Conservation (phyloP, 2,329 filamentous ascomycete species). For the Fusarium fracticaudum region DNA sequence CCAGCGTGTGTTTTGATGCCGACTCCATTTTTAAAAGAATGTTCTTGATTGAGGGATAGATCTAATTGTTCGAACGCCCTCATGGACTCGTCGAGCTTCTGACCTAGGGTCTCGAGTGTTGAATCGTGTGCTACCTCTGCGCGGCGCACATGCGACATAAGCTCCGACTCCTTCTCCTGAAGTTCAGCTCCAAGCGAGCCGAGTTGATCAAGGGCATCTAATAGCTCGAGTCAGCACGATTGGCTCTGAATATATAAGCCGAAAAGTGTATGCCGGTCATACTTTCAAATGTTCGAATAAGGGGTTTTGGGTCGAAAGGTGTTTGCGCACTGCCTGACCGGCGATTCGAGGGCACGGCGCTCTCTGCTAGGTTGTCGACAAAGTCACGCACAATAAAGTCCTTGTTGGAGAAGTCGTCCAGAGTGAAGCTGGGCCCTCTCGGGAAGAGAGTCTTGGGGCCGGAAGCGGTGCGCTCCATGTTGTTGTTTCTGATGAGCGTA, state of each 20-base stretch:
- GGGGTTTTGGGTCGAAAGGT: constrained; percentile 91
- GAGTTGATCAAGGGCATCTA: constrained; percentile 73
- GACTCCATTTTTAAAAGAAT: constrained; percentile 47
- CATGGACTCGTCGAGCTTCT: constrained; percentile 92
- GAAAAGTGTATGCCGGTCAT: constrained; percentile 35
- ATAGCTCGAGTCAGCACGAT: constrained; percentile 16
- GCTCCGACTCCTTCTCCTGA: constrained; percentile 88
- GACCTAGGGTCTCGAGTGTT: constrained; percentile 86
- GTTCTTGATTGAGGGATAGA: constrained; percentile 75
- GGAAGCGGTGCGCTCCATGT: constrained; percentile 56
- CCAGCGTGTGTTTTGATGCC: constrained; percentile 62
- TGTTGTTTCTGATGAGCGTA: constrained; percentile 35
- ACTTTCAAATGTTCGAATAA: constrained; percentile 95
- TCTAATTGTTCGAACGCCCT: constrained; percentile 92
- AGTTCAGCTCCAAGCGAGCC: constrained; percentile 82
- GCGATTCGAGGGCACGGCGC: constrained; percentile 79
- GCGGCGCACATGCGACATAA: constrained; percentile 87
- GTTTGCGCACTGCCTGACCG: constrained; percentile 74
- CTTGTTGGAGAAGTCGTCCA: constrained; percentile 87
- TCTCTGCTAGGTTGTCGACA: constrained; percentile 90
- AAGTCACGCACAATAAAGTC: constrained; percentile 99
- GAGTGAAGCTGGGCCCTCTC: constrained; percentile 81
- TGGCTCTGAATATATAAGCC: neutral
- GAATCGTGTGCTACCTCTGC: constrained; percentile 93
- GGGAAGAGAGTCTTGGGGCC: constrained; percentile 76